Percentiles rank a stretch among this genome's conserved stretches.
phyloP scores from a whole-genome alignment of 2,329 filamentous ascomycete species.

The Fusarium sp. region DNA sequence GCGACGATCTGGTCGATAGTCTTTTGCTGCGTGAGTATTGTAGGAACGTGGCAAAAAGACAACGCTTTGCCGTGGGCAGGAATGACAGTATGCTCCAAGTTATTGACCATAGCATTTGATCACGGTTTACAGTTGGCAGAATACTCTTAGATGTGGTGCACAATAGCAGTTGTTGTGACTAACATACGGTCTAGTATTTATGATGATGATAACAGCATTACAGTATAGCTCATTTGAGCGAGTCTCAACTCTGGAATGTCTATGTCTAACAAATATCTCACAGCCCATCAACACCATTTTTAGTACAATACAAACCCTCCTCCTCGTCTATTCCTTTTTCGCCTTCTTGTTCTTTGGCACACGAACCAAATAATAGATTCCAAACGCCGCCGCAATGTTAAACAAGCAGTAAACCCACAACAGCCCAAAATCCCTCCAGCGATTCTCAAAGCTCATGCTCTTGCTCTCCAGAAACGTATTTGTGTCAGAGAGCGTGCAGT shows the following conservation, averaged over 20 bases:
- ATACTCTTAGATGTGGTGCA: too few species aligned
- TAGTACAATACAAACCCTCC: neutral
- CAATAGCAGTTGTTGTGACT: too few species aligned
- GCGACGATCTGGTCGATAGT: neutral
- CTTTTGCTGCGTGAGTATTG: neutral
- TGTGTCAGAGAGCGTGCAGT: conserved; percentile 57
- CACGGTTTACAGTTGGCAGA: too few species aligned
- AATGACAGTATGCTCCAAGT: neutral
- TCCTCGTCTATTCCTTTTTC: conserved; percentile 30
- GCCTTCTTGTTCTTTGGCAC: conserved; percentile 51
- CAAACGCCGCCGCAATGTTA: conserved; percentile 64
- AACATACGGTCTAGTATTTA: neutral
- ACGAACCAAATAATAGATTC: conserved; percentile 62
- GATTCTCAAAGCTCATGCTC: conserved; percentile 61
- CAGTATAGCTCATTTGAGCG: neutral
- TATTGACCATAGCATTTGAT: too few species aligned
- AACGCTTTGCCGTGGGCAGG: neutral
- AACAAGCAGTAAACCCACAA: conserved; percentile 67
- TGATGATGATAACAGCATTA: neutral
- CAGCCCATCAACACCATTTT: neutral
- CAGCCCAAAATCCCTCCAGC: conserved; percentile 70
- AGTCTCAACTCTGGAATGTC: neutral
- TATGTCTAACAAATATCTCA: neutral
- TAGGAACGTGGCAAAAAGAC: neutral
- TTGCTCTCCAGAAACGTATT: conserved; percentile 57